Evolutionary conservation across 2,329 filamentous ascomycete genomes (phyloP).

Genomic region (Lachnellula hyalina): DNA sequence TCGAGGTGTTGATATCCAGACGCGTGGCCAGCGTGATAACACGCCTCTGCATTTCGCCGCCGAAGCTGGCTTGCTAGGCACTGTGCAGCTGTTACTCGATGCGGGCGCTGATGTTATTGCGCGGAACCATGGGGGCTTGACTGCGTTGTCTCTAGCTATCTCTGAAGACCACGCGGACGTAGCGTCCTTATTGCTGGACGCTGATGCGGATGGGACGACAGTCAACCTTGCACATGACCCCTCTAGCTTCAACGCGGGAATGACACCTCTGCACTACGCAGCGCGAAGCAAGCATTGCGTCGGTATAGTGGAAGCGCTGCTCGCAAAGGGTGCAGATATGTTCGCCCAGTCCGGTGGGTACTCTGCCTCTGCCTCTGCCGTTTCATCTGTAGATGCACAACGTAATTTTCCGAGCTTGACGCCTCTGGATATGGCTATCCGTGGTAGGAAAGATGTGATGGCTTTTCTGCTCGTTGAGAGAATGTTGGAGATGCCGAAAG

Average conservation of each 20-base stretch:
- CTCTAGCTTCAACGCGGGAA: too few relatives aligned
- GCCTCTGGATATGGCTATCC: neutral
- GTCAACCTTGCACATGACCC: too few relatives aligned
- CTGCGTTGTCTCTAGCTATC: too few relatives aligned
- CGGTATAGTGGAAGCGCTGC: neutral
- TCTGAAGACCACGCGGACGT: too few relatives aligned
- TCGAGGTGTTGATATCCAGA: neutral
- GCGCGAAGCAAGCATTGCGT: neutral
- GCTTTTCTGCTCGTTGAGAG: neutral
- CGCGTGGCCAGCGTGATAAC: neutral
- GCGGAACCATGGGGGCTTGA: too few relatives aligned
- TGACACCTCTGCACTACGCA: neutral
- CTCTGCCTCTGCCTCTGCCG: neutral
- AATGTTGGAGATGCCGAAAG: neutral
- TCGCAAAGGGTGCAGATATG: neutral
- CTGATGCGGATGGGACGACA: too few relatives aligned
- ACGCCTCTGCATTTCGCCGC: neutral
- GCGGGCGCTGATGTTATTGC: too few relatives aligned
- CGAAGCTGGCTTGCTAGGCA: neutral
- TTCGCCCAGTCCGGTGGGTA: neutral
- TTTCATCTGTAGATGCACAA: neutral
- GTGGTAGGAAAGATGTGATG: neutral
- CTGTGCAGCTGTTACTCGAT: too few relatives aligned
- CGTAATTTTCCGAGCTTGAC: neutral
- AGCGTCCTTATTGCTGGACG: too few relatives aligned